Evolutionary conservation across 805 yeast species (phyloP).

Genomic region (Candida nonsorbophila): DNA sequence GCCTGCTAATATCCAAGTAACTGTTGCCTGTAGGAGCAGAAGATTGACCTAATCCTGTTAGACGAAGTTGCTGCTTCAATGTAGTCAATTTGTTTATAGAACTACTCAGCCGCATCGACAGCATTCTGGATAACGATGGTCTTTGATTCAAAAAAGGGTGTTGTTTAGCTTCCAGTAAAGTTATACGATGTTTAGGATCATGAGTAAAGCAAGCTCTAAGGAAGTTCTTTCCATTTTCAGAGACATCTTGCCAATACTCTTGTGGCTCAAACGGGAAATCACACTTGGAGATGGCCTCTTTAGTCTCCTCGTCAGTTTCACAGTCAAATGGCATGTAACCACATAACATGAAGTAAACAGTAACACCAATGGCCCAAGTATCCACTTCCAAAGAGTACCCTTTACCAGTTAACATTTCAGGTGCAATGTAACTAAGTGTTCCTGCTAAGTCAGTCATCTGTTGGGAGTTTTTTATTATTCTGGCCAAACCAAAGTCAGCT

Average conservation of each 20-base stretch:
- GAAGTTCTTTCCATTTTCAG: conserved; percentile 53
- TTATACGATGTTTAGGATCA: conserved; percentile 41
- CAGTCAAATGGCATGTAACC: conserved; percentile 80
- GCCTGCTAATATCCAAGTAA: too few species aligned
- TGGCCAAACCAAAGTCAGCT: conserved; percentile 65
- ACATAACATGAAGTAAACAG: conserved; percentile 62
- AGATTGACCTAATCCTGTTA: too few species aligned
- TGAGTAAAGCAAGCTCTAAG: conserved; percentile 47
- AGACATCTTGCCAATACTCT: conserved; percentile 48
- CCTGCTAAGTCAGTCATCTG: conserved; percentile 43
- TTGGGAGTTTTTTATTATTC: conserved; percentile 31
- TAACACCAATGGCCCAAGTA: conserved; percentile 74
- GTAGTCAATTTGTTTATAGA: too few species aligned
- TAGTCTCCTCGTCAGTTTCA: conserved; percentile 63
- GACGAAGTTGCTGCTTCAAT: too few species aligned
- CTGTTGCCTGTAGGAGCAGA: too few species aligned
- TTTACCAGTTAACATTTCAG: conserved; percentile 50
- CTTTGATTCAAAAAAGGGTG: conserved; percentile 8
- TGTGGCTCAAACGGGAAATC: conserved; percentile 61
- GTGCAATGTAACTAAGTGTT: conserved; percentile 72
- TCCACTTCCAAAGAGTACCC: conserved; percentile 62
- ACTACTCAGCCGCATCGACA: too few species aligned
- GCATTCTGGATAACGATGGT: too few species aligned
- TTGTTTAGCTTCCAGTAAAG: conserved; percentile 21
- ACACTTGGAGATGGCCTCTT: conserved; percentile 53